phyloP scores from a whole-genome alignment of 108 stramenopile genomes.

The Fragilaria crotonensis region DNA sequence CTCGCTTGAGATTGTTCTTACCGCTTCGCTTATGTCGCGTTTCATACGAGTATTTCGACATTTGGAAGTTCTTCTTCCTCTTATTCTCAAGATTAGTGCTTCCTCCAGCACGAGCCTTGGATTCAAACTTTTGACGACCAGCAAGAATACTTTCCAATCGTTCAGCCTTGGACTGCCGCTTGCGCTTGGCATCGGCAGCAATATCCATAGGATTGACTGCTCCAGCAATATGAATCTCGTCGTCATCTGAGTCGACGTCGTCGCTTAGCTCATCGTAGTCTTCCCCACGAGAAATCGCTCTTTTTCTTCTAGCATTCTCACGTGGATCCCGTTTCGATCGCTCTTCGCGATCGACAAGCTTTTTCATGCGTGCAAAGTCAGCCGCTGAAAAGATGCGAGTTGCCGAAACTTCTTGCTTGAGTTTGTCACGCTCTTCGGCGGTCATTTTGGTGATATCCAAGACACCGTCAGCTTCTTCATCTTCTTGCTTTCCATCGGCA shows the following conservation, averaged over 20 bases:
- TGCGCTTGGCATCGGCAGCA: constrained; percentile 73
- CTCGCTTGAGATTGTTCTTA: constrained; percentile 43
- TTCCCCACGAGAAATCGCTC: constrained; percentile 58
- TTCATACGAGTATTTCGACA: constrained; percentile 62
- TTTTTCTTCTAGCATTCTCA: constrained; percentile 68
- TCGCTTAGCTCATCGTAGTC: constrained; percentile 72
- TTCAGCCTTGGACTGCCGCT: constrained; percentile 73
- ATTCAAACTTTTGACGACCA: constrained; percentile 71
- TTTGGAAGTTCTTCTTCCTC: constrained; percentile 85
- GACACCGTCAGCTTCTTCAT: constrained; percentile 12
- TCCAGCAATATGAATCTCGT: constrained; percentile 50
- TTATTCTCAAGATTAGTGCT: constrained; percentile 89
- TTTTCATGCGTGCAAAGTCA: constrained; percentile 85
- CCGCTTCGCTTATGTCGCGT: constrained; percentile 52
- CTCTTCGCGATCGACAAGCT: constrained; percentile 80
- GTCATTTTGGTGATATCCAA: constrained; percentile 68
- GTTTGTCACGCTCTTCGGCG: constrained; percentile 55
- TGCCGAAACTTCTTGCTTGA: constrained; percentile 70
- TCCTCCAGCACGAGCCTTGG: constrained; percentile 76
- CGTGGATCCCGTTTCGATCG: constrained; percentile 66
- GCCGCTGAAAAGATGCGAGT: constrained; percentile 72
- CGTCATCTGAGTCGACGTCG: constrained; percentile 59
- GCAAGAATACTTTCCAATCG: constrained; percentile 63
- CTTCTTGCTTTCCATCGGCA: constrained; percentile 24
- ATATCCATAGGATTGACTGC: constrained; percentile 67